Base-by-base conservation (phyloP, 139 green algal species). In the Chlorella sp. region DNA sequence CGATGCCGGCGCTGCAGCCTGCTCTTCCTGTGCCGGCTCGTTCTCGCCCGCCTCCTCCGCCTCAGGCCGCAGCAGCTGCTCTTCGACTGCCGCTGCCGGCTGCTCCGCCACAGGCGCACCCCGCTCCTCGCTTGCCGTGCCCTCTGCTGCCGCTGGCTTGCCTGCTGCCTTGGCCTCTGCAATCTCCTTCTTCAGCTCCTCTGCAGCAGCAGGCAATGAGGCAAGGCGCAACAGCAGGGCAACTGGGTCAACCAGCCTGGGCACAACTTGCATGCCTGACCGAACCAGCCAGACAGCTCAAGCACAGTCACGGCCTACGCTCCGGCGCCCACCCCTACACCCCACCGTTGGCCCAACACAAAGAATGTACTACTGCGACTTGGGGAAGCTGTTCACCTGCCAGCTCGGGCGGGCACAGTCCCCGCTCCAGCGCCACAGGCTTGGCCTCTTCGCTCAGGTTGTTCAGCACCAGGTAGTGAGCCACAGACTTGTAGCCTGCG, bases 381-480 rank as follows among this genome's bases (percentile, higher is more conserved):
- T 30, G 5, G 11, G 26, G 11, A 5, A 26, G n/a, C 28, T 36
- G 30, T 32, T 9, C 48, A 85, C 80, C 82, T 57, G 57, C 40
- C 85, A 88, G 69, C 85, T 82, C 69, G 5, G 85, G 85, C 32
- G 85, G 85, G 83, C 83, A 88, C 26, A 88, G 30, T 32, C 40
- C 85, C 37, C 69, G 85, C 85, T 81, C 69, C 85, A 88, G 42
- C 0, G 85, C 85, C 30, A 71, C 69, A 5, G 69, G 69, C 85
- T 88, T 88, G 85, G 85, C 91, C 53, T 80, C 89, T 1, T 81
- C 42, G 14, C 61, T 69, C 71, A 92, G 94, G 82, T 95, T 92
- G 69, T 88, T 96, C 40, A 97, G 91, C 68, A 97, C 91, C 61
- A 97, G 89, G 88, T 96, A 97, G 91, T 97, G 95, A 7, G 95